Base-by-base conservation (phyloP, 73 alveolate species). In the Effrenium voratum region DNA sequence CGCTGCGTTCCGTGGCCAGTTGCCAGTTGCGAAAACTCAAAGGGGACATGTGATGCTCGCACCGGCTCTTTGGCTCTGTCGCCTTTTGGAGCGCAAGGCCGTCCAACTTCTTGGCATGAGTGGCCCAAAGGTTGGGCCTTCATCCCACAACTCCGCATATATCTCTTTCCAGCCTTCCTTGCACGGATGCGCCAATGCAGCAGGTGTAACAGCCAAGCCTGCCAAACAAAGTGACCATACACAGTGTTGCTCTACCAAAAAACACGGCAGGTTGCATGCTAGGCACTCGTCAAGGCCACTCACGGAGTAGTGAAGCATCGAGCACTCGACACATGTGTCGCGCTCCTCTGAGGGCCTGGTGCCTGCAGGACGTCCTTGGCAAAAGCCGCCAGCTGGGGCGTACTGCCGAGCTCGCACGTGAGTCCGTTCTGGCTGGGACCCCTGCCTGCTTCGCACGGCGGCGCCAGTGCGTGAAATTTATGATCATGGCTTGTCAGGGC, bases 61-160 rank as follows among this genome's bases (percentile, higher is more conserved):
- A 28, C 91, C 91, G 46, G 91, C 91, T 46, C 91, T 44, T 79
- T 46, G 72, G 50, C 91, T 79, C 70, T 79, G 91, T 30, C 43
- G 68, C 30, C 28, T 79, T 24, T 26, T 46, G 26, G 6, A 79
- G 16, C 47, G 72, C 91, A 79, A 79, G 70, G 26, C 91, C 19
- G 26, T 45, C 72, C 70, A 79, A n/a, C 50, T 50, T 79, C 70
- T 79, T 10, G 68, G 91, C 30, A n/a, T 79, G 45, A 24, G 47
- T 24, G 46, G 91, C 72, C 70, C 19, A 49, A 8, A 46, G 6
- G 91, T 3, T 47, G 45, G 91, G 91, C n/a, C 45, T n/a, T 36
- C 86, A 41, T 79, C 91, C 91, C 91, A 79, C 26, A 79, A 55
- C 72, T 84, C 80, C 43, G 50, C 40, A 43, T 38, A 84, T 41